Conservation (phyloP, 208 protist genomes). For the Entamoeba moshkovskii region DNA sequence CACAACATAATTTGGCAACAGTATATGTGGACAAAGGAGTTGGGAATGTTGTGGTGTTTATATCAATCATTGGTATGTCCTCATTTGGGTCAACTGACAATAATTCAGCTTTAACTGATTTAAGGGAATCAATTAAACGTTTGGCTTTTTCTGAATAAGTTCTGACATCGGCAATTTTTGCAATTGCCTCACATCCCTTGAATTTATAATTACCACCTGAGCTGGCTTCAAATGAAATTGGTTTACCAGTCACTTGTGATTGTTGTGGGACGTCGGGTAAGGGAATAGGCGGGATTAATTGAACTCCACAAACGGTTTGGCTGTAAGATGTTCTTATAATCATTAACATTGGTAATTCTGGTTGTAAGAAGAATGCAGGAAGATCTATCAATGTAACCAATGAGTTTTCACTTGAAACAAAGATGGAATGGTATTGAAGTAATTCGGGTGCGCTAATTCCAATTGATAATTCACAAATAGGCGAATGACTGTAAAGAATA, state of each 20-base stretch:
- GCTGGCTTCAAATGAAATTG: background rate
- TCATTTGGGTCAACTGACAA: background rate
- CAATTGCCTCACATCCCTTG: background rate
- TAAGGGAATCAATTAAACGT: background rate
- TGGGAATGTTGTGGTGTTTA: background rate
- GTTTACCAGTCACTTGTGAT: background rate
- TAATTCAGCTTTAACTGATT: background rate
- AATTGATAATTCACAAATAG: background rate
- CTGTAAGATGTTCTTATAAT: background rate
- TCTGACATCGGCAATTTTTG: background rate
- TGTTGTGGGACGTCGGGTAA: background rate
- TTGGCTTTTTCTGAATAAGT: background rate
- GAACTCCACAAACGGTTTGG: background rate
- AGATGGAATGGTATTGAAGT: background rate
- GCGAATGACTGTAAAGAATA: background rate
- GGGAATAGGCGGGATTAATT: background rate
- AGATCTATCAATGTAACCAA: background rate
- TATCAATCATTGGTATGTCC: background rate
- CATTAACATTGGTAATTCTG: background rate
- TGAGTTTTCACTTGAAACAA: background rate
- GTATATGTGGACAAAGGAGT: background rate
- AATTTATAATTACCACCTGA: background rate
- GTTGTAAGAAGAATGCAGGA: background rate
- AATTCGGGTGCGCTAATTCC: background rate
- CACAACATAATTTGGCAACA: background rate